These are phyloP conservation scores for Gymnopus androsaceus DNA, from an alignment of 1,284 basidiomycete genomes.

Conservation along the genomic window DNA sequence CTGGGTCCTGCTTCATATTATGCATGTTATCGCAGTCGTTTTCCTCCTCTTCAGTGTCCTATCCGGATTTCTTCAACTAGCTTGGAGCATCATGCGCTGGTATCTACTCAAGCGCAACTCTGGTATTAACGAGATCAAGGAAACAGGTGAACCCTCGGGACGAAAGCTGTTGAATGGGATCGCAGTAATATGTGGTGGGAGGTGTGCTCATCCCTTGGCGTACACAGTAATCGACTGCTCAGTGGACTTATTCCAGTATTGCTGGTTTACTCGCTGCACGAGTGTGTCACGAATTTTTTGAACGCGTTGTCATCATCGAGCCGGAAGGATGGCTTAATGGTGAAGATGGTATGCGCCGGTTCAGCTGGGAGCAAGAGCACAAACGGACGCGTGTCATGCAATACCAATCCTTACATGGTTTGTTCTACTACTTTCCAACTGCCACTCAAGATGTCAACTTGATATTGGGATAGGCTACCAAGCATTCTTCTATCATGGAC, in stretches of 20 bases:
- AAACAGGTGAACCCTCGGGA: neutral
- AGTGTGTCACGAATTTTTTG: conserved; percentile 34
- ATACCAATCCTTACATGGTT: conserved; percentile 28
- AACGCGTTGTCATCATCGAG: conserved; percentile 35
- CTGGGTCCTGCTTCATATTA: too few relatives aligned
- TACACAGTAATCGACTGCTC: neutral
- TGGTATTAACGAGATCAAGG: neutral
- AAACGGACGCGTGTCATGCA: conserved; percentile 30
- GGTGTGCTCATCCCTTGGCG: conserved; percentile 16
- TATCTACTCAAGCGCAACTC: neutral
- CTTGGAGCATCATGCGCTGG: neutral
- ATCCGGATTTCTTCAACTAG: neutral
- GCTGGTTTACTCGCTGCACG: conserved; percentile 30
- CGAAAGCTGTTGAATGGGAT: neutral
- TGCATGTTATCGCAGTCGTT: too few relatives aligned
- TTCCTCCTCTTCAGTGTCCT: too few relatives aligned
- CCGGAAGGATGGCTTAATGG: conserved; percentile 30
- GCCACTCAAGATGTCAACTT: too few relatives aligned
- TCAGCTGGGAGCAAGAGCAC: conserved; percentile 21
- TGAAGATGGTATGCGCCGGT: conserved; percentile 20
- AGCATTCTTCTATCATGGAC: conserved; percentile 16
- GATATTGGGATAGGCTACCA: conserved; percentile 15
- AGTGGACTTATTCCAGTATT: conserved; percentile 22
- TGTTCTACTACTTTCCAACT: too few relatives aligned
- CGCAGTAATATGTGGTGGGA: conserved; percentile 28